Evolutionary conservation across 306 rosid species (phyloP).

Genomic region (Fragaria nilgerrensis): DNA sequence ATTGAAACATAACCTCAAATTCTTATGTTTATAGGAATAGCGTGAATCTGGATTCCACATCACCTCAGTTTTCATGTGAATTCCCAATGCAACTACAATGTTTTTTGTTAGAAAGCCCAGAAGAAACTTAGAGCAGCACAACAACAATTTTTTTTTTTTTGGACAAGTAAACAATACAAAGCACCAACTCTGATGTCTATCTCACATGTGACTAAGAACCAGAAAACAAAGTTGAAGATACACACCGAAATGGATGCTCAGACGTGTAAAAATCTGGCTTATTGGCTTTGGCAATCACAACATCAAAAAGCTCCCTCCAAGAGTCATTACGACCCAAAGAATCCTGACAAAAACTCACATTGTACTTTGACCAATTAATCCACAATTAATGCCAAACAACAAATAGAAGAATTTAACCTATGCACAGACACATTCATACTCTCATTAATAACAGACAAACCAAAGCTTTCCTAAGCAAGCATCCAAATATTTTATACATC

Average conservation of each 20-base stretch:
- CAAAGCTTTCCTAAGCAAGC: background rate
- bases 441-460: background rate
- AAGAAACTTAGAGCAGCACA: constrained; percentile 13
- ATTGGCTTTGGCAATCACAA: constrained; percentile 90
- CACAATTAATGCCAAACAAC: background rate
- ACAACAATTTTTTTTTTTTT: background rate
- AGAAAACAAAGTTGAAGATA: constrained; percentile 24
- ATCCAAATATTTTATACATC: background rate
- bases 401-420: background rate
- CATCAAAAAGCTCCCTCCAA: constrained; percentile 93
- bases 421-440: background rate
- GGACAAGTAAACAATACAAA: constrained; percentile 1
- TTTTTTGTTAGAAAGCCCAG: background rate
- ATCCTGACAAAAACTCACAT: constrained; percentile 51
- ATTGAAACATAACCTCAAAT: background rate
- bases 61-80: constrained; percentile 17
- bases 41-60: background rate
- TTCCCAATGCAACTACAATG: background rate
- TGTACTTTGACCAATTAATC: background rate
- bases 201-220: background rate
- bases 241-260: constrained; percentile 96
- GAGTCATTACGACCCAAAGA: constrained; percentile 62
- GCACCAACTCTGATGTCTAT: constrained; percentile 4
- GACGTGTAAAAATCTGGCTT: constrained; percentile 90
- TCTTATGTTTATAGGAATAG: background rate